Percentiles rank a stretch among this genome's conserved stretches.
Conservation (phyloP, 306 rosid genomes). For the Citrullus mucosospermus region DNA sequence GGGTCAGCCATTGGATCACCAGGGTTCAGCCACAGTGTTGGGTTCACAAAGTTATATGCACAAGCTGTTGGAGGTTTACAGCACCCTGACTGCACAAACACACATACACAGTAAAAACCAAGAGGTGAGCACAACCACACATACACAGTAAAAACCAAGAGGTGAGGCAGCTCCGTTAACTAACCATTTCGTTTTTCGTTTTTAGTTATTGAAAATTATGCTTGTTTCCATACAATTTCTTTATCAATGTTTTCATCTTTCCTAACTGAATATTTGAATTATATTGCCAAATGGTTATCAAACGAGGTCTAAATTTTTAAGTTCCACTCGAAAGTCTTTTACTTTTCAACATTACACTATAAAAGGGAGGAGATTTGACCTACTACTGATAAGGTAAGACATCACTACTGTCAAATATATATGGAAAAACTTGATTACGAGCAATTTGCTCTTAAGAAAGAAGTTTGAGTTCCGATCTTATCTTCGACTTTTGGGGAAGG, state of each 20-base stretch:
- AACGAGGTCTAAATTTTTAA: background rate
- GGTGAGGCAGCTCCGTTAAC: background rate
- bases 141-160: background rate
- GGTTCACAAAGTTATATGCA: conserved; percentile 71
- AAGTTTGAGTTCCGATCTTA: no score
- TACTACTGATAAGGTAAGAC: background rate
- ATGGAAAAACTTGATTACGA: background rate
- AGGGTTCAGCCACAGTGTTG: conserved; percentile 75
- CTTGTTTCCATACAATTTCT: no score
- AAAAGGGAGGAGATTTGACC: background rate
- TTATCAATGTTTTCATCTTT: no score
- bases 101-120: conserved; percentile 12
- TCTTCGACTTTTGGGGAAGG: background rate
- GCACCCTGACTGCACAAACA: conserved; percentile 69
- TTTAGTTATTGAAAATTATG: no score
- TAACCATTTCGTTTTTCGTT: no score
- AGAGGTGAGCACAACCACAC: conserved; percentile 18
- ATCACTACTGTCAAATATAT: background rate
- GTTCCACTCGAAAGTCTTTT: background rate
- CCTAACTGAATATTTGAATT: no score
- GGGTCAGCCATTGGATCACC: conserved; percentile 46
- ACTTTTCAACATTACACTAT: background rate
- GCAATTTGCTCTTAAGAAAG: no score
- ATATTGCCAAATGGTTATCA: no score
- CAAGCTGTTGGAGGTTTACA: conserved; percentile 88